A percentile compares a stretch with the other conserved stretches of the same genome.
phyloP scores from a whole-genome alignment of 2,329 filamentous ascomycete genomes.

The Aureobasidium lini region DNA sequence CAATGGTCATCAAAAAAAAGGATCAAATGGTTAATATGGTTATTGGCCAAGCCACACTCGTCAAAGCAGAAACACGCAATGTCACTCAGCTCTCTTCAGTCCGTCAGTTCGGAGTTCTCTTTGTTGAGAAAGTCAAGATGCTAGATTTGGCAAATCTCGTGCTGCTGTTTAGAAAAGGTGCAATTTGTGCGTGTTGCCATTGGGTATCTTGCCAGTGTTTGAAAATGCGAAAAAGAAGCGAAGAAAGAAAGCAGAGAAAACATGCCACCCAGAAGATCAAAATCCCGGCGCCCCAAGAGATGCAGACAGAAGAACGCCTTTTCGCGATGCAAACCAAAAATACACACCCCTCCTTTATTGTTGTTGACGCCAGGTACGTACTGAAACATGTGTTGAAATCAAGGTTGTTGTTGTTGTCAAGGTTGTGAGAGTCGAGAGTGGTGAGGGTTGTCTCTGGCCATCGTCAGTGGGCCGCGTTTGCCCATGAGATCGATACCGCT shows the following conservation, averaged over 20 bases:
- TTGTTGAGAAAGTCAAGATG: not conserved
- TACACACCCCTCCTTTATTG: not conserved
- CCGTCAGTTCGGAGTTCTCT: not conserved
- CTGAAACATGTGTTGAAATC: not conserved
- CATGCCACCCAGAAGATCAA: slow-evolving; percentile 3
- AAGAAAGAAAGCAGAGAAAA: not conserved
- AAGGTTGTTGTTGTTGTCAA: not conserved
- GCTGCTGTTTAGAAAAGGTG: not conserved
- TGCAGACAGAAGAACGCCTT: not conserved
- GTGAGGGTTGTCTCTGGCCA: slow-evolving; percentile 10
- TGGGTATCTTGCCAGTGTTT: slow-evolving; percentile 7
- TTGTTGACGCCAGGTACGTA: not conserved
- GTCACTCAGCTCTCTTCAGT: not conserved
- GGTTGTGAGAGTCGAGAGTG: not conserved
- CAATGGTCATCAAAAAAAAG: not conserved
- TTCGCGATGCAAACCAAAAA: not conserved
- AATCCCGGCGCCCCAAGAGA: not conserved
- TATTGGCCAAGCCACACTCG: not conserved
- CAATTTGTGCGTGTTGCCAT: not conserved
- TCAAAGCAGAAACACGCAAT: not conserved
- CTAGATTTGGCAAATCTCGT: not conserved
- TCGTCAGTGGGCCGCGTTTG: slow-evolving; percentile 19
- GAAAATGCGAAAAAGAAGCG: not conserved
- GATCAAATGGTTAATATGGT: not conserved
- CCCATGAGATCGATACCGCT: slow-evolving; percentile 23